A percentile compares a stretch with the other conserved stretches of the same genome.
phyloP scores from a whole-genome alignment of 306 rosid genomes.

The Myrica gale region DNA sequence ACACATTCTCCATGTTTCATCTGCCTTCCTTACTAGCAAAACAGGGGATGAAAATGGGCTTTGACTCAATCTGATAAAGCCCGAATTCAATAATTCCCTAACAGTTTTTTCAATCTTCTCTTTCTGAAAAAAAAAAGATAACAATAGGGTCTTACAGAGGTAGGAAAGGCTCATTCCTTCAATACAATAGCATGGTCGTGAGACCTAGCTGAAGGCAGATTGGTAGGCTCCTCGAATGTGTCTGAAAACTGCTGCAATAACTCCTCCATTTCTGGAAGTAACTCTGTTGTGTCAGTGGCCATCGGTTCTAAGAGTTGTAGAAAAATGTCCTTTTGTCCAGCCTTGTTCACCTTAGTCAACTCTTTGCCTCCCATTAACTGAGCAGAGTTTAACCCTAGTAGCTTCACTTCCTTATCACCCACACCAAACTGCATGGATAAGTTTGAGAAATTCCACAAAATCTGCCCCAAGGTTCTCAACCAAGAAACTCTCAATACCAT shows the following conservation, averaged over 20 bases:
- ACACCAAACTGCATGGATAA: background rate
- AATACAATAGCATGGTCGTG: background rate
- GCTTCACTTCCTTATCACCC: background rate
- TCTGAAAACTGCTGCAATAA: background rate
- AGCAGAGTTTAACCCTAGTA: background rate
- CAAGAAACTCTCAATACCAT: background rate
- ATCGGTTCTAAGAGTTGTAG: background rate
- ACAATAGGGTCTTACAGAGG: background rate
- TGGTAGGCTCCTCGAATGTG: background rate
- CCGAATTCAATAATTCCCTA: background rate
- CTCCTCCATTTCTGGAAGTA: background rate
- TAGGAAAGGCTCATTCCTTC: background rate
- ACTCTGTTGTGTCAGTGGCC: no score
- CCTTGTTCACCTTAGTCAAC: no score
- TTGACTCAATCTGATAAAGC: background rate
- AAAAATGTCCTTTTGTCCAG: background rate
- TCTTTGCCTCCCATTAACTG: background rate
- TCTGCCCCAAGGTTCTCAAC: background rate
- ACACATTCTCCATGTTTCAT: background rate
- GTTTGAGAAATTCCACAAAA: background rate
- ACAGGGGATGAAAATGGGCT: constrained; percentile 5
- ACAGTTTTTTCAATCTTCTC: constrained; percentile 6
- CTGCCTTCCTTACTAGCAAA: background rate
- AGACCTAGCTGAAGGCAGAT: background rate
- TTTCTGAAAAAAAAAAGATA: constrained; percentile 12